Evolutionary conservation across 805 yeast species (phyloP).

Genomic region (Lachancea nothofagi): DNA sequence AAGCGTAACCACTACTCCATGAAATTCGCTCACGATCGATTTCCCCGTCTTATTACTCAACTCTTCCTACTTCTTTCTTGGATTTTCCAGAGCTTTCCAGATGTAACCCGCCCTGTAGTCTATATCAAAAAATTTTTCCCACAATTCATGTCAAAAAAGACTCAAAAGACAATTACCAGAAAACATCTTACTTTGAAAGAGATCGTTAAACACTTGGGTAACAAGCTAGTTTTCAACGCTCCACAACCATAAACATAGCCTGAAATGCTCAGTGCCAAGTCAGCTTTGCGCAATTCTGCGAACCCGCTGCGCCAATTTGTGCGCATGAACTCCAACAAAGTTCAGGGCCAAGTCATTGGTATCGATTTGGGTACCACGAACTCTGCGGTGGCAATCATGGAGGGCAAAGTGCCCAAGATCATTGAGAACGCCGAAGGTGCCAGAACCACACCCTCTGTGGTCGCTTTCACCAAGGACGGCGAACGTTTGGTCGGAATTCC

Average conservation of each 20-base stretch:
- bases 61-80: too few relatives aligned
- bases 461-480: conserved; percentile 87
- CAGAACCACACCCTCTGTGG: conserved; percentile 89
- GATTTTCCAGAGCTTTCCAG: too few relatives aligned
- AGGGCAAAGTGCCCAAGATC: conserved; percentile 61
- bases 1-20: too few relatives aligned
- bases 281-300: conserved; percentile 9
- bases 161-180: too few relatives aligned
- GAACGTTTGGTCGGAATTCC: conserved; percentile 91
- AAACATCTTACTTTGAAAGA: too few relatives aligned
- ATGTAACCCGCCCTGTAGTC: too few relatives aligned
- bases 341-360: conserved; percentile 55
- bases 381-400: conserved; percentile 80
- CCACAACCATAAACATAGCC: too few relatives aligned
- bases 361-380: conserved; percentile 85
- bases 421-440: conserved; percentile 80
- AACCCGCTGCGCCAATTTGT: conserved; percentile 17
- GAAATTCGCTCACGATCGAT: too few relatives aligned
- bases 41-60: too few relatives aligned
- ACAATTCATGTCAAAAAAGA: too few relatives aligned
- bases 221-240: conserved; percentile 1
- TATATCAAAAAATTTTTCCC: too few relatives aligned
- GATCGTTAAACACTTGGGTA: not conserved
- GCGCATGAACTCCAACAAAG: conserved; percentile 35
- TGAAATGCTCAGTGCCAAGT: conserved; percentile 11